phyloP scores from a whole-genome alignment of 106 monocot genomes.

The Allium fistulosum region DNA sequence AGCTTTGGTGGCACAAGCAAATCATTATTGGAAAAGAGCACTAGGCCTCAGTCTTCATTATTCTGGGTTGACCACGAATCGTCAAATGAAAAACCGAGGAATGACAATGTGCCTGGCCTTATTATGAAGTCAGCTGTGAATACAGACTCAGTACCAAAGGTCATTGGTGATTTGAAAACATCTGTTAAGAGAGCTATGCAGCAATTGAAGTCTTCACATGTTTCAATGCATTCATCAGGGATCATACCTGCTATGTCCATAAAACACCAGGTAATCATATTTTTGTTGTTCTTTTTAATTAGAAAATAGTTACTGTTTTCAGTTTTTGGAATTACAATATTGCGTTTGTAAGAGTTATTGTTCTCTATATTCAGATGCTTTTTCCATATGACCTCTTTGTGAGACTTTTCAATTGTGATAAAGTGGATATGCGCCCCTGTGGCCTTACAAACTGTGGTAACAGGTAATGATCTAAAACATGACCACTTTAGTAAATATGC shows the following conservation, averaged over 20 bases:
- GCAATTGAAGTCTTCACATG: constrained; percentile 9
- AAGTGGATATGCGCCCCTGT: constrained; percentile 64
- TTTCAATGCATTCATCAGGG: constrained; percentile 7
- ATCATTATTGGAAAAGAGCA: constrained; percentile 4
- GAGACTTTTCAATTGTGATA: constrained; percentile 66
- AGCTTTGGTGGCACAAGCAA: constrained; percentile 4
- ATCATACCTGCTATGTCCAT: constrained; percentile 3
- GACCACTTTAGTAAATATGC: neutral
- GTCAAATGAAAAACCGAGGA: constrained; percentile 11
- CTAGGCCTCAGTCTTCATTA: constrained; percentile 12
- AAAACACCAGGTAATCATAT: constrained; percentile 15
- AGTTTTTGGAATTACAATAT: neutral
- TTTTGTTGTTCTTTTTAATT: neutral
- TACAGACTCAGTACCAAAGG: constrained; percentile 3
- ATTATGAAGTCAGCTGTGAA: neutral
- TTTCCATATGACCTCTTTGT: constrained; percentile 70
- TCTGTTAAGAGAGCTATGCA: constrained; percentile 14
- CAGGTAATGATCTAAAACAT: constrained; percentile 38
- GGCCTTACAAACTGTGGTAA: constrained; percentile 87
- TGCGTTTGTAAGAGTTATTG: constrained; percentile 4
- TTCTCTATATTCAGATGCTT: constrained; percentile 37
- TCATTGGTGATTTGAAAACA: constrained; percentile 19
- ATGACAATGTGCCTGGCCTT: constrained; percentile 9
- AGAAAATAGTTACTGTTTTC: neutral
- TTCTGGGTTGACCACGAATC: constrained; percentile 11